These are phyloP conservation scores for Lepidium didymum DNA, from an alignment of 345 rosid species.

Conservation along the genomic window DNA sequence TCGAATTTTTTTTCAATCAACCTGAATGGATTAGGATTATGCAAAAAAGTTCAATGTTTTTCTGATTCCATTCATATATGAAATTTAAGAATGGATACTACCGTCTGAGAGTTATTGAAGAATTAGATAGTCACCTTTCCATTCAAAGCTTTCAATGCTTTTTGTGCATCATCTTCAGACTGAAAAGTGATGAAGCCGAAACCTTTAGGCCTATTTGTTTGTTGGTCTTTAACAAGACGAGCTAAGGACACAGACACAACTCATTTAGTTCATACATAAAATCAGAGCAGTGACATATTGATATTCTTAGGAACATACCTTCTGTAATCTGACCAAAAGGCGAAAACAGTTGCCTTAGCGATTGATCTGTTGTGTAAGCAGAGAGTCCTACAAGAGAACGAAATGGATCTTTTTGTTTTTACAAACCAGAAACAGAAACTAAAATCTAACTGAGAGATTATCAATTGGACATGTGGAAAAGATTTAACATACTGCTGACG, in stretches of 20 bases:
- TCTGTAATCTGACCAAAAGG: conserved; percentile 49
- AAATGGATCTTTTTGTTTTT: too few relatives aligned
- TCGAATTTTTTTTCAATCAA: background rate
- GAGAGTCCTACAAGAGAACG: conserved; percentile 39
- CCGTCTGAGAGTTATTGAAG: background rate
- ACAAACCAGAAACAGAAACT: background rate
- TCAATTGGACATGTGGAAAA: background rate
- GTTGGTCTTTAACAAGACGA: conserved; percentile 38
- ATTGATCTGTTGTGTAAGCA: conserved; percentile 41
- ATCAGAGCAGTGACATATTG: background rate
- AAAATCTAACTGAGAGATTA: background rate
- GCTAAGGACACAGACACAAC: conserved; percentile 31
- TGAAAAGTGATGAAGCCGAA: conserved; percentile 57
- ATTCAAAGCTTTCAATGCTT: conserved; percentile 54
- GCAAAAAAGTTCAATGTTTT: background rate
- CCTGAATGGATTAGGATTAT: background rate
- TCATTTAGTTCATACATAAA: background rate
- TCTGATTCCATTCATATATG: background rate
- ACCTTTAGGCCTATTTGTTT: conserved; percentile 57
- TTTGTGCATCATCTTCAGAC: conserved; percentile 45
- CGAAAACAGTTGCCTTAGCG: conserved; percentile 42
- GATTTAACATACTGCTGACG: conserved; percentile 40
- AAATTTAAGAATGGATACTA: background rate
- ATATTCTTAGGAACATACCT: conserved; percentile 26
- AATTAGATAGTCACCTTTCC: conserved; percentile 42